Percentiles rank a stretch among this genome's conserved stretches.
phyloP scores from a whole-genome alignment of 208 protist genomes.

The Borovskyia barvae region DNA sequence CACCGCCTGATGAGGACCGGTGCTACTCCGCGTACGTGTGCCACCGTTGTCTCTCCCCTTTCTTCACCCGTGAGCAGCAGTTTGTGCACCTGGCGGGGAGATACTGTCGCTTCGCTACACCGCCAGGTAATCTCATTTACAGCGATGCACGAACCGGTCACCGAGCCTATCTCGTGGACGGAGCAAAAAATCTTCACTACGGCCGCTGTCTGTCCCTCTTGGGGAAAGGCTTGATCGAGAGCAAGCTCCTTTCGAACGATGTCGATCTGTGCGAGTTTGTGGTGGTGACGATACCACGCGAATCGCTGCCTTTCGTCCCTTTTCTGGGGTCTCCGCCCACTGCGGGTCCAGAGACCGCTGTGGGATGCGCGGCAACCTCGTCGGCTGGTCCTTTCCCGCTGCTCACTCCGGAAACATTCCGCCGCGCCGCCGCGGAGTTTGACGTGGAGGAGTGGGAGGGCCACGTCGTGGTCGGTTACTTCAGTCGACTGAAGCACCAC shows the following conservation, averaged over 20 bases:
- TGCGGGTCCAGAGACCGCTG: not conserved
- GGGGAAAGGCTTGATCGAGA: conserved; percentile 68
- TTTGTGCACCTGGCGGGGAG: conserved; percentile 38
- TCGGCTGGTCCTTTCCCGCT: not conserved
- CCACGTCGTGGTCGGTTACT: conserved; percentile 61
- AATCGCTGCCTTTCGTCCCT: conserved; percentile 32
- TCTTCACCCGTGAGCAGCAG: conserved; percentile 48
- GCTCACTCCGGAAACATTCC: conserved; percentile 33
- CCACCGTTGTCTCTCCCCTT: conserved; percentile 67
- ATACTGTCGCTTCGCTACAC: conserved; percentile 42
- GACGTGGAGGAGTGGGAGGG: conserved; percentile 57
- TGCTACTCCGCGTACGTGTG: conserved; percentile 71
- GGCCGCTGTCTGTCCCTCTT: conserved; percentile 54
- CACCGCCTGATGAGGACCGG: conserved; percentile 45
- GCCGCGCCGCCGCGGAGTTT: conserved; percentile 28
- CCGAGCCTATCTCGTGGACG: conserved; percentile 55
- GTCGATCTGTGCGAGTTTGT: conserved; percentile 83
- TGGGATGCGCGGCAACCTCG: not conserved
- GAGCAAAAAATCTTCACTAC: conserved; percentile 69
- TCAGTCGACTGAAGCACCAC: conserved; percentile 60
- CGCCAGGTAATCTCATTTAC: conserved; percentile 55
- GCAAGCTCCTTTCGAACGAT: conserved; percentile 63
- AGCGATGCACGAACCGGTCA: conserved; percentile 32
- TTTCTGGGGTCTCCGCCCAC: conserved; percentile 12
- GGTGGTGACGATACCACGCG: conserved; percentile 51